Conservation (phyloP, 1,284 basidiomycete species). For the Heterobasidion occidentale region DNA sequence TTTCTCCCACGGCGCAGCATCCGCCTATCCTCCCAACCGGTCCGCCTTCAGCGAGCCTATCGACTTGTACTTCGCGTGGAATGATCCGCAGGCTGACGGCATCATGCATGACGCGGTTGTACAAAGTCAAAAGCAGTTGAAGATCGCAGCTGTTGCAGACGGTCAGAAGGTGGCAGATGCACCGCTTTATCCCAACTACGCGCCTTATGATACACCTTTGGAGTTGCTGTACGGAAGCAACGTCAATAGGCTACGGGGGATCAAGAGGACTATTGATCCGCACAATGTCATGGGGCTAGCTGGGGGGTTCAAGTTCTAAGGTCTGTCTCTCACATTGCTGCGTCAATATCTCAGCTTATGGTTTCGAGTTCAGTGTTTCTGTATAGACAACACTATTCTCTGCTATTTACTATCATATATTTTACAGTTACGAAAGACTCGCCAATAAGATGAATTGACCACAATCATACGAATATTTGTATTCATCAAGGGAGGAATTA, state of each 20-base stretch:
- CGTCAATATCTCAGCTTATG: background rate
- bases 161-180: slow-evolving; percentile 17
- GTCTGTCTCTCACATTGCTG: too few species aligned
- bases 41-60: slow-evolving; percentile 10
- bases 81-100: slow-evolving; percentile 3
- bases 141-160: slow-evolving; percentile 7
- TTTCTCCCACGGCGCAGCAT: slow-evolving; percentile 8
- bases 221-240: slow-evolving; percentile 15
- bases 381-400: too few species aligned
- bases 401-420: too few species aligned
- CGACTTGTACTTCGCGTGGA: slow-evolving; percentile 11
- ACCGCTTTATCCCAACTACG: slow-evolving; percentile 21
- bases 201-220: slow-evolving; percentile 15
- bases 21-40: slow-evolving; percentile 14
- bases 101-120: slow-evolving; percentile 8
- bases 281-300: slow-evolving; percentile 15
- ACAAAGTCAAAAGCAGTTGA: background rate
- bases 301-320: slow-evolving; percentile 17
- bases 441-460: too few species aligned
- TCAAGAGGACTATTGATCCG: slow-evolving; percentile 13
- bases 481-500: too few species aligned
- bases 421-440: too few species aligned
- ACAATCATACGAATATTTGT: too few species aligned
- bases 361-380: too few species aligned
- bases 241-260: slow-evolving; percentile 10